Percentiles rank a stretch among this genome's conserved stretches.
Evolutionary conservation across 2,329 filamentous ascomycete genomes (phyloP).

Genomic region (Tolypocladium tundrense): DNA sequence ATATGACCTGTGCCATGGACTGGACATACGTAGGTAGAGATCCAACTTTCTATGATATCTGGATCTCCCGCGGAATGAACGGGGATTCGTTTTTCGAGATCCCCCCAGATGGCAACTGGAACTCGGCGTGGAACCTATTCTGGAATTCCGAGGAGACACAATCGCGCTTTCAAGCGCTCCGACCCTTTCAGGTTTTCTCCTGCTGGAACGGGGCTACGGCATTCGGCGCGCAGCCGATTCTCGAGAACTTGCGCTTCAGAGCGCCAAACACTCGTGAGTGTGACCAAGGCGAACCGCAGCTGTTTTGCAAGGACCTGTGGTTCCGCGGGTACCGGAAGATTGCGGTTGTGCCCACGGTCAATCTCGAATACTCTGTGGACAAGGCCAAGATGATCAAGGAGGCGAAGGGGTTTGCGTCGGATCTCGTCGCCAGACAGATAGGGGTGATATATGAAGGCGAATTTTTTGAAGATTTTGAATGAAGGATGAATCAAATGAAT

Average conservation of each 20-base stretch:
- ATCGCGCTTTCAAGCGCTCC: slow-evolving; percentile 18
- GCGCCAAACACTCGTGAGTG: slow-evolving; percentile 31
- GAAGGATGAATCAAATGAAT: too few relatives aligned
- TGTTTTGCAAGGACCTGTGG: slow-evolving; percentile 51
- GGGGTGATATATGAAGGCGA: too few relatives aligned
- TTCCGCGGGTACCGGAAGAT: slow-evolving; percentile 36
- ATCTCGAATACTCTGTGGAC: slow-evolving; percentile 42
- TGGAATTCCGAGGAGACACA: slow-evolving; percentile 32
- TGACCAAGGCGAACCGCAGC: slow-evolving; percentile 40
- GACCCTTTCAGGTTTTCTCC: slow-evolving; percentile 49
- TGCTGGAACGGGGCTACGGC: slow-evolving; percentile 50
- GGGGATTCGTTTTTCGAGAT: slow-evolving; percentile 48
- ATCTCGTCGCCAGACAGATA: slow-evolving; percentile 19
- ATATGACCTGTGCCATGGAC: slow-evolving; percentile 50
- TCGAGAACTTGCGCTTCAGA: slow-evolving; percentile 36
- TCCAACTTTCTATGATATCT: slow-evolving; percentile 47
- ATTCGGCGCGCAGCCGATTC: slow-evolving; percentile 35
- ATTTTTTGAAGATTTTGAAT: too few relatives aligned
- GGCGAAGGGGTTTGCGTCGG: slow-evolving; percentile 36
- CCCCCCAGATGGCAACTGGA: slow-evolving; percentile 37
- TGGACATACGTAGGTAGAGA: slow-evolving; percentile 36
- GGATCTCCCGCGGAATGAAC: slow-evolving; percentile 39
- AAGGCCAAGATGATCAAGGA: slow-evolving; percentile 34
- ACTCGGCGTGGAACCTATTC: slow-evolving; percentile 39
- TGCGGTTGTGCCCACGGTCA: slow-evolving; percentile 45